A percentile compares a stretch with the other conserved stretches of the same genome.
Evolutionary conservation across 495 filamentous ascomycete species (phyloP).

Genomic region (Hypoxylon crocopeplum): DNA sequence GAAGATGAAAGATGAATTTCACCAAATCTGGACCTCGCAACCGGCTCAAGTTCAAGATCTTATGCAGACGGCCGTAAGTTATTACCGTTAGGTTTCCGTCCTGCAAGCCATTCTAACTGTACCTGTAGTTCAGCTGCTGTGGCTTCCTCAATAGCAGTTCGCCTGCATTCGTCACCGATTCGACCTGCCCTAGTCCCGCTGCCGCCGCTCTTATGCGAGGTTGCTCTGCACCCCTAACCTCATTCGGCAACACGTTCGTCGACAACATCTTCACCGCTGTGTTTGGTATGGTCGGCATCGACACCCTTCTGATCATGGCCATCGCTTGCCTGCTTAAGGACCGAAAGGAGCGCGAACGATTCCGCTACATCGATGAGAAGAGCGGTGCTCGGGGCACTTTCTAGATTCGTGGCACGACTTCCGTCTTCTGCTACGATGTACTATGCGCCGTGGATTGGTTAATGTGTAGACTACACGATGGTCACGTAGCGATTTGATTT

Average conservation of each 20-base stretch:
- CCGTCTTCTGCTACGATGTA: conserved; percentile 3
- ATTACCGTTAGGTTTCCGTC: background rate
- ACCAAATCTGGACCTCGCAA: conserved; percentile 62
- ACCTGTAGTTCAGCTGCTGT: conserved; percentile 71
- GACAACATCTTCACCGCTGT: conserved; percentile 76
- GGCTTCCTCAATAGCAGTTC: conserved; percentile 72
- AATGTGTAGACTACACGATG: conserved; percentile 15
- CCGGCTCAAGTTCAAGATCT: conserved; percentile 60
- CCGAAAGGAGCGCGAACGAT: conserved; percentile 73
- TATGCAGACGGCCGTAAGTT: conserved; percentile 68
- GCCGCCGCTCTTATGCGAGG: conserved; percentile 69
- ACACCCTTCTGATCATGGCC: conserved; percentile 66
- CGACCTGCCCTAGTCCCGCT: conserved; percentile 64
- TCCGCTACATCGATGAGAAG: conserved; percentile 77
- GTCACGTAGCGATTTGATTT: conserved; percentile 15
- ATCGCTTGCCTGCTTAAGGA: conserved; percentile 75
- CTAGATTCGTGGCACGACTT: conserved; percentile 22
- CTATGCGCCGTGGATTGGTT: conserved; percentile 23
- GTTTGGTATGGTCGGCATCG: conserved; percentile 76
- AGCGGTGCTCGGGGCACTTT: conserved; percentile 54
- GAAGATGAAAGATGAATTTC: conserved; percentile 63
- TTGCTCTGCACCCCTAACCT: conserved; percentile 67
- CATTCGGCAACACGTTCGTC: conserved; percentile 70
- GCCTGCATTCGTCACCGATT: conserved; percentile 67
- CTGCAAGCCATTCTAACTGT: conserved; percentile 23